Percentiles rank a stretch among this genome's conserved stretches.
phyloP scores from a whole-genome alignment of 1,284 basidiomycete genomes.

The Trichosporon sp. region DNA sequence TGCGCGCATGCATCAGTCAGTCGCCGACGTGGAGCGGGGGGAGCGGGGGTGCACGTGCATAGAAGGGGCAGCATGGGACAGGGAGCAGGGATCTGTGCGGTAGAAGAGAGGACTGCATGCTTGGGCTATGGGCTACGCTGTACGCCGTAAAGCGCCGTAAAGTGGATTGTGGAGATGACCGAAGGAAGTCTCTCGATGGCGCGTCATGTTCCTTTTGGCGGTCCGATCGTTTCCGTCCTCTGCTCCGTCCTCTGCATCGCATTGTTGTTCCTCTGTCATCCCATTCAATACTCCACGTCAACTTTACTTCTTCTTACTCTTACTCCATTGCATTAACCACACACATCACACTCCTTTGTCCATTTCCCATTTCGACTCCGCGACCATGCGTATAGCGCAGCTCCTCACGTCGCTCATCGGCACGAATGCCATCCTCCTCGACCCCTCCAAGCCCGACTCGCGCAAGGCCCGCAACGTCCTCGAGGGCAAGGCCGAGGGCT shows the following conservation, averaged over 20 bases:
- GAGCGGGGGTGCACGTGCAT: too few species aligned
- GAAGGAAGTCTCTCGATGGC: too few species aligned
- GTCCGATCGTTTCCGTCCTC: slow-evolving; percentile 18
- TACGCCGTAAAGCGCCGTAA: too few species aligned
- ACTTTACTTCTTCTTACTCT: too few species aligned
- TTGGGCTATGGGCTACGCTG: too few species aligned
- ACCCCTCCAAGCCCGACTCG: slow-evolving; percentile 40
- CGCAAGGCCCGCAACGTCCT: slow-evolving; percentile 56
- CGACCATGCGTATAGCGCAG: slow-evolving; percentile 11
- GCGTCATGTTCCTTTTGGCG: too few species aligned
- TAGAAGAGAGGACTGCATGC: too few species aligned
- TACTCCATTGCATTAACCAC: too few species aligned
- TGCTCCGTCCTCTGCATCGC: too few species aligned
- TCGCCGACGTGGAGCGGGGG: background rate
- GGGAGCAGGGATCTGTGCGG: background rate
- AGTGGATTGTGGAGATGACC: slow-evolving; percentile 4
- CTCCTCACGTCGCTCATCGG: slow-evolving; percentile 12
- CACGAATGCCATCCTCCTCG: slow-evolving; percentile 21
- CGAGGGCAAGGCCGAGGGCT: slow-evolving; percentile 55
- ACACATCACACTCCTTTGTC: background rate
- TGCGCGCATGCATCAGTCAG: background rate
- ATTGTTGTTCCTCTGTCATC: too few species aligned
- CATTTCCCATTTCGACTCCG: too few species aligned
- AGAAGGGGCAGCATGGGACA: background rate
- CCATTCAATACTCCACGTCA: too few species aligned